phyloP scores from a whole-genome alignment of 208 protist genomes.

The Leishmania guyanensis region DNA sequence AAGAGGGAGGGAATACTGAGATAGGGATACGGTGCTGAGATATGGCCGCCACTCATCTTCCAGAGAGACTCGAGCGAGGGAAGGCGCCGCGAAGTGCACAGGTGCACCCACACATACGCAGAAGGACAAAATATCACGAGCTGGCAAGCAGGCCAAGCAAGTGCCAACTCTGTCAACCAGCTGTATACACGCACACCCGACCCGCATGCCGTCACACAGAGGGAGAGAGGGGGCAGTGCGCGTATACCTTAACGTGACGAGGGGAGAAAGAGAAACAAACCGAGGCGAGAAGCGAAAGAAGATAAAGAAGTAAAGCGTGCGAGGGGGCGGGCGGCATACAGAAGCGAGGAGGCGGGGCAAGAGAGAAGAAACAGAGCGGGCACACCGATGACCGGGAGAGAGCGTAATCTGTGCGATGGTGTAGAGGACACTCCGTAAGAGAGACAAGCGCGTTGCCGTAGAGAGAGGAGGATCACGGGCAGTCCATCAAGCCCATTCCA shows the following conservation, averaged over 20 bases:
- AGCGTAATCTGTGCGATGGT: neutral
- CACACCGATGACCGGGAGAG: neutral
- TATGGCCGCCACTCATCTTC: neutral
- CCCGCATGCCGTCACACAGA: neutral
- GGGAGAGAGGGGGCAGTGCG: neutral
- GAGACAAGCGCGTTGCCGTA: neutral
- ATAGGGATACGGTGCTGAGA: neutral
- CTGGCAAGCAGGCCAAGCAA: neutral
- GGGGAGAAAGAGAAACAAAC: neutral
- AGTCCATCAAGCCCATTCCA: neutral
- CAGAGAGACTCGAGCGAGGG: neutral
- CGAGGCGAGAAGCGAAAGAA: neutral
- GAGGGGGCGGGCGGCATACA: neutral
- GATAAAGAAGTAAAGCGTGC: neutral
- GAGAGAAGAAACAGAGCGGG: neutral
- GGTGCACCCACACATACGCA: neutral
- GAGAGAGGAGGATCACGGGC: neutral
- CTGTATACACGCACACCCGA: neutral
- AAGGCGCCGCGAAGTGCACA: neutral
- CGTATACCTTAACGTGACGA: neutral
- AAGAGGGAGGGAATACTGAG: neutral
- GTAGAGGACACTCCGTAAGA: neutral
- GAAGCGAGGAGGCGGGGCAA: neutral
- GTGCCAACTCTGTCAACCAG: neutral
- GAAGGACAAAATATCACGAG: neutral